phyloP scores from a whole-genome alignment of 148 eudicot species.

The Camellia lanceoleosa region DNA sequence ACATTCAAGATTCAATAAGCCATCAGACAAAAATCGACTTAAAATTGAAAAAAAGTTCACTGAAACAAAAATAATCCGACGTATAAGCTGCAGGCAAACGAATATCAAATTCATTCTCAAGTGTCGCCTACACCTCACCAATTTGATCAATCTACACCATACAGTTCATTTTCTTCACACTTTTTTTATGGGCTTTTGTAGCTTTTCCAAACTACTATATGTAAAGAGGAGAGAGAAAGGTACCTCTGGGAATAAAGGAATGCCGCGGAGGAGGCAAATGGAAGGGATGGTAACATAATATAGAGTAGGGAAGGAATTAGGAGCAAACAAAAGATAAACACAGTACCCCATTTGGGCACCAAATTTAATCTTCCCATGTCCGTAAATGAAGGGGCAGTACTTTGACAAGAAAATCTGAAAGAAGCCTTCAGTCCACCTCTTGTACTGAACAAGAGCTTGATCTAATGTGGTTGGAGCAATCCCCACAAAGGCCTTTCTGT shows the following conservation, averaged over 20 bases:
- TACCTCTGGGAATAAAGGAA: conserved; percentile 47
- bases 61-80: background rate
- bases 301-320: conserved; percentile 29
- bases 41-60: background rate
- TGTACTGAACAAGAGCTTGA: conserved; percentile 32
- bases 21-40: background rate
- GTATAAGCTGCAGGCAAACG: no score
- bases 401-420: conserved; percentile 42
- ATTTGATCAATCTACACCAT: no score
- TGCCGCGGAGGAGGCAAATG: conserved; percentile 27
- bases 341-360: conserved; percentile 53
- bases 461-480: conserved; percentile 37
- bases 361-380: conserved; percentile 32
- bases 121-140: no score
- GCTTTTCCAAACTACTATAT: no score
- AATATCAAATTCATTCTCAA: no score
- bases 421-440: conserved; percentile 44
- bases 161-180: no score
- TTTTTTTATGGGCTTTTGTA: no score
- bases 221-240: no score
- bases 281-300: conserved; percentile 33
- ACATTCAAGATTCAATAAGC: no score
- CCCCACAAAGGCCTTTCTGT: conserved; percentile 30
- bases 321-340: conserved; percentile 39
- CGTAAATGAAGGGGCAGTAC: conserved; percentile 44